Evolutionary conservation across 306 rosid genomes (phyloP), one percentile per base, ranked within the genome.

Genomic region (Arachis hypogaea): DNA sequence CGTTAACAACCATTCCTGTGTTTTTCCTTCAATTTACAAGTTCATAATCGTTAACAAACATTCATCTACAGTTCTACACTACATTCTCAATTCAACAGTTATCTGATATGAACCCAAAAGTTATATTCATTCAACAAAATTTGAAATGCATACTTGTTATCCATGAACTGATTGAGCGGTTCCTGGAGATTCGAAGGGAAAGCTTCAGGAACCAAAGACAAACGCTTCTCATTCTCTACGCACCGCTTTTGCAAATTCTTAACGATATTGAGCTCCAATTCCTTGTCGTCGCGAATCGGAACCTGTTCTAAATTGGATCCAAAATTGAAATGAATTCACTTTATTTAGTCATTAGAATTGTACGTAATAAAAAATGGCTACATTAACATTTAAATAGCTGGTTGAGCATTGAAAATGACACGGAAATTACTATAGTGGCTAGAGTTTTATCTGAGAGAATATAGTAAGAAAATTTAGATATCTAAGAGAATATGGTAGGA

Each of bases 201-300:
- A 0, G 88, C 84, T 83, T 91, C 96, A 70, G 91, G 82, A 60
- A 94, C 97, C 72, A 93, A 78, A 69, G 98, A 85, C 68, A 93
- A 59, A 3, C 79, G 76, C 68, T 86, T 84, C 0, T 84, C 96
- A 38, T 63, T 78, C 74, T 88, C 93, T n/a, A 52, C 61, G 14
- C 98, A 91, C 40, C 88, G 78, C 43, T 66, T 89, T 58, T 77
- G 76, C 87, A 93, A 77, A 50, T 84, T 89, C 84, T 77, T 90
- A 57, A 93, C 91, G 59, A 93, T 88, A 59, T 91, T 91, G 3
- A 91, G 84, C 91, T 89, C 97, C 89, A 93, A 88, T 69, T 91
- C 98, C 83, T 82, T 88, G 58, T 88, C 98, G 67, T 93, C 98
- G 6, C 86, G 86, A 69, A 91, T 81, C 11, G 98, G 98, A 71